Evolutionary conservation across 345 rosid species (phyloP).

Genomic region (Clausena lansium): DNA sequence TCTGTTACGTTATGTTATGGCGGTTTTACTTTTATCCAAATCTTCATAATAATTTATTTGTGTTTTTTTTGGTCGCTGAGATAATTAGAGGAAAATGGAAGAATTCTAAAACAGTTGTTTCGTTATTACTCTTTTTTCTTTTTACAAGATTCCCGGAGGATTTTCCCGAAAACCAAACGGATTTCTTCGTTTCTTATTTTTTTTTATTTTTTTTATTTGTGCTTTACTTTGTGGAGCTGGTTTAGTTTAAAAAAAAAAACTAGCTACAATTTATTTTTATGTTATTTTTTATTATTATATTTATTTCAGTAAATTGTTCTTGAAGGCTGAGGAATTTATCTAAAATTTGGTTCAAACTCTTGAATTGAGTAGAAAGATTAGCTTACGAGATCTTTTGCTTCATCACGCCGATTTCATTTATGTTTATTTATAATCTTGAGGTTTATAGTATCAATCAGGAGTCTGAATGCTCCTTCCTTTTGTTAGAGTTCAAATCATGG

Average conservation of each 20-base stretch:
- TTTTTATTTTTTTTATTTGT: neutral
- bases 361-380: neutral
- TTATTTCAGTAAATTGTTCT: neutral
- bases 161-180: neutral
- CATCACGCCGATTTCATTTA: neutral
- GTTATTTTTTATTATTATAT: neutral
- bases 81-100: constrained; percentile 3
- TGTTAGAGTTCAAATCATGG: no score
- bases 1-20: constrained; percentile 9
- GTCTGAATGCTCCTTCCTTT: no score
- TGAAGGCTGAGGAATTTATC: neutral
- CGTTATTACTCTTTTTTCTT: neutral
- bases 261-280: neutral
- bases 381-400: neutral
- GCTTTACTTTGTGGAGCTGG: neutral
- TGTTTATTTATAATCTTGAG: no score
- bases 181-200: neutral
- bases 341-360: neutral
- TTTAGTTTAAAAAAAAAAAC: neutral
- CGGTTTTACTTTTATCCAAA: neutral
- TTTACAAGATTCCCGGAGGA: neutral
- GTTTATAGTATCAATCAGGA: no score
- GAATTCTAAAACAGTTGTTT: neutral
- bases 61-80: constrained; percentile 12
- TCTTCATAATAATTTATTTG: neutral